These are phyloP conservation scores for Lepidium sativum DNA, from an alignment of 345 rosid species.

Conservation along the genomic window DNA sequence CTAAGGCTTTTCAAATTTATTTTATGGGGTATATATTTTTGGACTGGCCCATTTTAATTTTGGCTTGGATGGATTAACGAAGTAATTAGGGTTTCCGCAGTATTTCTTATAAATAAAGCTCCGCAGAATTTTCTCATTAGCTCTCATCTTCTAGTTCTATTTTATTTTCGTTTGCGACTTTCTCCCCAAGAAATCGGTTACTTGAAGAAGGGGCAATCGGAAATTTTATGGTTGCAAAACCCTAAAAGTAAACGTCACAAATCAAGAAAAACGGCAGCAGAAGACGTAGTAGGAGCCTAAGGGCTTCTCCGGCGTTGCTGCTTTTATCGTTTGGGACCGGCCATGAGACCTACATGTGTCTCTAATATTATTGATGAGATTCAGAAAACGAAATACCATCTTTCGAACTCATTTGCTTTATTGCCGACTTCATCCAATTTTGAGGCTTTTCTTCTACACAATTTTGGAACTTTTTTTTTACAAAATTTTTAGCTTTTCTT, in stretches of 20 bases:
- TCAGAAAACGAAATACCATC: background rate
- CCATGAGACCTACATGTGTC: conserved; percentile 31
- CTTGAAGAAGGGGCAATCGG: conserved; percentile 24
- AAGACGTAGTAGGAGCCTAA: conserved; percentile 27
- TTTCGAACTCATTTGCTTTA: background rate
- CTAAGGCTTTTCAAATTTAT: no score
- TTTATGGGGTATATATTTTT: no score
- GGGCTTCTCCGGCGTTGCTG: conserved; percentile 40
- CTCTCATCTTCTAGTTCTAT: no score
- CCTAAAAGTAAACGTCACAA: conserved; percentile 31
- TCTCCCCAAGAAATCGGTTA: conserved; percentile 20
- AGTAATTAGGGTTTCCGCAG: no score
- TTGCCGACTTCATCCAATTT: background rate
- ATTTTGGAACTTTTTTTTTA: background rate
- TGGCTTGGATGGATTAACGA: no score
- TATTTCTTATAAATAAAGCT: no score
- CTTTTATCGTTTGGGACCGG: conserved; percentile 32
- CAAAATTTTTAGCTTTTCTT: no score
- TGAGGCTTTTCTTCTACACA: background rate
- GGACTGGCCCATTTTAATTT: no score
- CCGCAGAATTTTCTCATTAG: no score
- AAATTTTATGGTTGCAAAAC: conserved; percentile 29
- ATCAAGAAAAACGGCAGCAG: background rate
- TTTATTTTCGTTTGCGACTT: no score
- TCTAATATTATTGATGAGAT: background rate